Evolutionary conservation across 192 early-diverging fungal genomes (phyloP), one percentile per base, ranked within the genome.

Genomic region (Podila epicladia): DNA sequence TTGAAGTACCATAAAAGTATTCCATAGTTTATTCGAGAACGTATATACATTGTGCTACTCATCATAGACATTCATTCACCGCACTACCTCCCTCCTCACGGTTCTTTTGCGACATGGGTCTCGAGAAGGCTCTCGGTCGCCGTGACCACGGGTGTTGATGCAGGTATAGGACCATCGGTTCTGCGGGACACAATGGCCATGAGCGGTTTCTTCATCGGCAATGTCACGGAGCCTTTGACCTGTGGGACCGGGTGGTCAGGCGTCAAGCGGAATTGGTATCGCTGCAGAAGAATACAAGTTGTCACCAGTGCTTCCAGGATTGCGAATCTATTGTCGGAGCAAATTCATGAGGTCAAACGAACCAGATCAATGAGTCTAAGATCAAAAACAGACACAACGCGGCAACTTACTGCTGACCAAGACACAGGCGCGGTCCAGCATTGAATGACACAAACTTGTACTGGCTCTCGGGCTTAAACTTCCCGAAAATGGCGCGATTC

Each of bases 361-460:
- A 45, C 15, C 4, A 17, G 41, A 15, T 3, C 15, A 45, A 45
- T 2, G 12, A 3, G 4, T 17, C 12, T 13, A 45, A 3, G 13
- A 4, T 8, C 53, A 9, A 55, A 55, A 24, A 55, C 2, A 22
- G 20, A 22, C 12, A 55, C n/a, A 4, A 55, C 15, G 9, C 6
- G 4, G 35, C 41, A 24, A 55, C 53, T 55, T 55, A 55, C 53
- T n/a, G 20, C 24, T 55, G 53, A 55, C 53, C 53, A 20, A 80
- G 62, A 62, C 84, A 85, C 12, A 80, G 24, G 50, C 87, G 75
- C 26, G 90, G 90, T 22, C 88, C 89, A 22, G 84, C 84, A 65
- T 91, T 83, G 84, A 92, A 92, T 6, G 83, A 78, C 26, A 75
- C 74, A 66, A 84, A 91, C 72, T 88, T 85, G 71, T 74, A 86